These are phyloP conservation scores for Candida sp. DNA, from an alignment of 1,139 yeast species.

Conservation along the genomic window DNA sequence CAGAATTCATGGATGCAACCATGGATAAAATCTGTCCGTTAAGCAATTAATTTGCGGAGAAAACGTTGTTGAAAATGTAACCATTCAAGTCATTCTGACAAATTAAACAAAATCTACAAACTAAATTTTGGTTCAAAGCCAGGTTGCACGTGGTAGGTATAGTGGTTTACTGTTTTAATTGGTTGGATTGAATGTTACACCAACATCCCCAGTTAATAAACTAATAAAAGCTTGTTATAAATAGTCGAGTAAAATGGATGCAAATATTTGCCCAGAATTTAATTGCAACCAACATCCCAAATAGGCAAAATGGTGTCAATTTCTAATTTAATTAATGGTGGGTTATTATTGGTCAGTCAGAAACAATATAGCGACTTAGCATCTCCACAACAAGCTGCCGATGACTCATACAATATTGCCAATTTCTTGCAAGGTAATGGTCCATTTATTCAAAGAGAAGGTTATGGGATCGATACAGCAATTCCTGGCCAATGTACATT, in stretches of 20 bases:
- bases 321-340: conserved; percentile 22
- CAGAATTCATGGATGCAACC: no score
- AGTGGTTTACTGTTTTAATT: background rate
- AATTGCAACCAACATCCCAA: background rate
- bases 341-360: conserved; percentile 22
- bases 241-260: background rate
- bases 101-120: no score
- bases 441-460: conserved; percentile 37
- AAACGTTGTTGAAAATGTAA: no score
- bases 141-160: background rate
- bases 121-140: no score
- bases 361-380: conserved; percentile 21
- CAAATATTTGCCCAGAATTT: background rate
- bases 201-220: background rate
- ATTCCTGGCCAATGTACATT: conserved; percentile 48
- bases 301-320: conserved; percentile 20
- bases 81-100: no score
- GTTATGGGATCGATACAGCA: conserved; percentile 37
- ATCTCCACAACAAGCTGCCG: conserved; percentile 24
- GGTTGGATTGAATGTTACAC: background rate
- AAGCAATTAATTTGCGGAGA: no score
- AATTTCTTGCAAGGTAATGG: conserved; percentile 38
- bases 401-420: conserved; percentile 31
- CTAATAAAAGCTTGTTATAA: background rate
- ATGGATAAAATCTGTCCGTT: no score